Evolutionary conservation across 345 rosid genomes (phyloP), one percentile per base, ranked within the genome.

Genomic region (Rhizophora mangle): DNA sequence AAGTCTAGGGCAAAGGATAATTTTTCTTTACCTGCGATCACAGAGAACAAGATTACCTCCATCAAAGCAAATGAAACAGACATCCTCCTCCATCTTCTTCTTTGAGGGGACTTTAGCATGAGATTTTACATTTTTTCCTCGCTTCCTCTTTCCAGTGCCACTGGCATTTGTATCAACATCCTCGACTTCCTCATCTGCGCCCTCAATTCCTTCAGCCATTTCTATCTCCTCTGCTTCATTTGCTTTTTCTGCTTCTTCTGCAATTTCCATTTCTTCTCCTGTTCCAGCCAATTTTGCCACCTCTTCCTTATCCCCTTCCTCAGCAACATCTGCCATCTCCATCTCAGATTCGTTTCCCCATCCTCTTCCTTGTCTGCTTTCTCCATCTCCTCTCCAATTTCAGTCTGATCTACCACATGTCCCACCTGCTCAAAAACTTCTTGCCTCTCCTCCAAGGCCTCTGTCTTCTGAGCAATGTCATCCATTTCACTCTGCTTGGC

Each of bases 41-140:
- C 99, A 96, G 43, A 96, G 89, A 46, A 96, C 91, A 78, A 96
- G 98, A 39, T 85, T 87, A 49, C 98, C 99, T 24, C 99, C 99
- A 73, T 96, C 99, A 82, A 86, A 92, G 79, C 99, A 96, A 80
- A 96, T 79, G 79, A 96, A 96, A 80, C 98, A 96, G 27, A 96
- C 97, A 83, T 92, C 99, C 85, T 96, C 99, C 82, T 92, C 99
- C 62, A 63, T 62, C 84, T 87, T 95, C 82, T 86, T 92, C 84
- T 63, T 83, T 10, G 83, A 67, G 8, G 87, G 57, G 65, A 71
- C 80, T 89, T 73, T 91, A 16, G 74, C 76, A 32, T 77, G 54
- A 61, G 68, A 71, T 70, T 80, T 87, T 26, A 81, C 46, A 68
- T 66, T 84, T 81, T 77, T 89, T 57, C 83, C 90, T 39, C 94